Evolutionary conservation across 2,329 filamentous ascomycete species (phyloP).

Genomic region (Venturia carpophila): DNA sequence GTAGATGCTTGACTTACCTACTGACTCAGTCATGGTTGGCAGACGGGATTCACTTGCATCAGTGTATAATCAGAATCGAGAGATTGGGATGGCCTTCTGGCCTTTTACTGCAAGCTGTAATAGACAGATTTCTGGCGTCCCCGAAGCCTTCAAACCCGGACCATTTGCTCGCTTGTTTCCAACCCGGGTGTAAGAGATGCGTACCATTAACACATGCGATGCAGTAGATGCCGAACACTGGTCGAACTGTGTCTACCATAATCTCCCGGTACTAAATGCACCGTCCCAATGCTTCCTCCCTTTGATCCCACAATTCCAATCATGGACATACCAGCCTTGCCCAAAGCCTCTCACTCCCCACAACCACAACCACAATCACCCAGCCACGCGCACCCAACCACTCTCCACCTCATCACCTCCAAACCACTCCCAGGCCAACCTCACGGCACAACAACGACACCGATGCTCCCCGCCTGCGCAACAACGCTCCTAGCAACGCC

Average conservation of each 20-base stretch:
- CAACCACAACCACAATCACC: not conserved
- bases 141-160: not conserved
- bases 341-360: not conserved
- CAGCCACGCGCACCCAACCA: not conserved
- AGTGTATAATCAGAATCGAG: no score
- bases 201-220: not conserved
- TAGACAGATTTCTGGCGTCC: not conserved
- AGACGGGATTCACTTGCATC: no score
- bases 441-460: slow-evolving; percentile 42
- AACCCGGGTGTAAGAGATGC: not conserved
- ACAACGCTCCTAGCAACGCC: slow-evolving; percentile 67
- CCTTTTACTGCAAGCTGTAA: not conserved
- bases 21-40: no score
- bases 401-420: not conserved
- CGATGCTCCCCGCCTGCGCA: slow-evolving; percentile 45
- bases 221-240: not conserved
- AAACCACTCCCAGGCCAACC: not conserved
- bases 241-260: not conserved
- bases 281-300: slow-evolving; percentile 1
- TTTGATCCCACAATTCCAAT: not conserved
- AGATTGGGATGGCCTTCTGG: no score
- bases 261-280: not conserved
- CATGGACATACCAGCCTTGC: not conserved
- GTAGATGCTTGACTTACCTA: no score
- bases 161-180: not conserved